Evolutionary conservation across 805 yeast genomes (phyloP), one percentile per base, ranked within the genome.

Genomic region (Barnettozyma sucrosica): DNA sequence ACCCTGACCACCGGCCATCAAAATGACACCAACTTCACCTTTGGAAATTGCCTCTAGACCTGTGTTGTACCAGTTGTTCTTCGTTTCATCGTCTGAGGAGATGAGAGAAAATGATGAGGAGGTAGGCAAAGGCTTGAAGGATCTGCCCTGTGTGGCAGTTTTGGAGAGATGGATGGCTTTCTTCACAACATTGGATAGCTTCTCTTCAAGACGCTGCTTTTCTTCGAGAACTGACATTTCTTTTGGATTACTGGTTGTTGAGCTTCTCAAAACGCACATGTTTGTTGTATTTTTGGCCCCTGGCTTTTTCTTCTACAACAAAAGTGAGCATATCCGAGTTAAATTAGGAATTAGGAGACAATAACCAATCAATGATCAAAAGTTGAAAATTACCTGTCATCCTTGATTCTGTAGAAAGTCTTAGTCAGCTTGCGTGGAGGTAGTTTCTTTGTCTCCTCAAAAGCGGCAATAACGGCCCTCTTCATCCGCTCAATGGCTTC

Each of bases 1-100:
- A 28, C 99, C 99, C 66, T 93, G 99, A 43, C 99, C 99, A 48
- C 99, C 99, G 11, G 99, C 97, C 86, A 93, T 84, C 45, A 93
- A 72, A 38, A 93, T 73, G 5, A 93, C 92, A 30, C 89, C 99
- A 21, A 92, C 98, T 59, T 85, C 79, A 53, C 83, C 83, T 13
- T 71, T 65, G 16, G 77, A 65, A 46, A 93, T 83, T 26, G 92
- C 85, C 23, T 79, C 69, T 16, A 83, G 65, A 13, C 99, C 99
- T 14, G 68, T 37, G 2, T 51, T 50, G 14, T 36, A 40, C 65
- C 65, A 61, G 30, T 48, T 46, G 7, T 52, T 4, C 34, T 55
- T 59, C 5, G 50, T 44, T 7, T 61, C 54, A 2, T 56, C 45
- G 2, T 61, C 66, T 1, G 54, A 49, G 16, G 65, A 66, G 33